phyloP scores from a whole-genome alignment of 441 rosid genomes.

The California macrophylla region DNA sequence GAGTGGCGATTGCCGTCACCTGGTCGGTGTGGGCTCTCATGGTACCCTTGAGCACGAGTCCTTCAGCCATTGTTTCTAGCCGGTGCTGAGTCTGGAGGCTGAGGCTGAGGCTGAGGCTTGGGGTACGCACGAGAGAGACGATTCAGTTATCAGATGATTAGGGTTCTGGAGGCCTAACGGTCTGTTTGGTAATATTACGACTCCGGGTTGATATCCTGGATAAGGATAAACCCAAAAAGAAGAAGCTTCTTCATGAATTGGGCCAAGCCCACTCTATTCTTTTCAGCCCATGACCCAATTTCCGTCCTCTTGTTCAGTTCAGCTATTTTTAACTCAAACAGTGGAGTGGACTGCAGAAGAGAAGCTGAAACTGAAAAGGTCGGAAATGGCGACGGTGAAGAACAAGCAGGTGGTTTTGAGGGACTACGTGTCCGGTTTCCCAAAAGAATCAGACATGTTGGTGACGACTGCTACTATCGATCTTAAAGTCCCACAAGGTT shows the following conservation, averaged over 20 bases:
- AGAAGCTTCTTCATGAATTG: neutral
- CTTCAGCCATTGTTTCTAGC: constrained; percentile 36
- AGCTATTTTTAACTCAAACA: no score
- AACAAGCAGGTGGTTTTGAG: no score
- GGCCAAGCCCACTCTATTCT: no score
- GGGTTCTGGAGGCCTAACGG: neutral
- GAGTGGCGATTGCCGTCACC: constrained; percentile 90
- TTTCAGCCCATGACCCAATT: no score
- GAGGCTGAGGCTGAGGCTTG: neutral
- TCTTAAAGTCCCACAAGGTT: no score
- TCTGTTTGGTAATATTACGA: neutral
- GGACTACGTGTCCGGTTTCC: no score
- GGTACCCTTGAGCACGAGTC: constrained; percentile 63
- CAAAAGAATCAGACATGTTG: no score
- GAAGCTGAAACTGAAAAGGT: no score
- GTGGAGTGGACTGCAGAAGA: no score
- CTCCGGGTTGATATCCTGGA: neutral
- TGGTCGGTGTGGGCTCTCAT: constrained; percentile 89
- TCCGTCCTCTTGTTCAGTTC: no score
- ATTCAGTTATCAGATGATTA: neutral
- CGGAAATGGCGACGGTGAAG: no score
- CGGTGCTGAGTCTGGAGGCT: neutral
- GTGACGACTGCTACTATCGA: no score
- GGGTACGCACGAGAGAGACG: neutral
- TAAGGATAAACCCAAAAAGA: neutral